phyloP scores from a whole-genome alignment of 345 rosid species.

The Citrus mangshanensis region DNA sequence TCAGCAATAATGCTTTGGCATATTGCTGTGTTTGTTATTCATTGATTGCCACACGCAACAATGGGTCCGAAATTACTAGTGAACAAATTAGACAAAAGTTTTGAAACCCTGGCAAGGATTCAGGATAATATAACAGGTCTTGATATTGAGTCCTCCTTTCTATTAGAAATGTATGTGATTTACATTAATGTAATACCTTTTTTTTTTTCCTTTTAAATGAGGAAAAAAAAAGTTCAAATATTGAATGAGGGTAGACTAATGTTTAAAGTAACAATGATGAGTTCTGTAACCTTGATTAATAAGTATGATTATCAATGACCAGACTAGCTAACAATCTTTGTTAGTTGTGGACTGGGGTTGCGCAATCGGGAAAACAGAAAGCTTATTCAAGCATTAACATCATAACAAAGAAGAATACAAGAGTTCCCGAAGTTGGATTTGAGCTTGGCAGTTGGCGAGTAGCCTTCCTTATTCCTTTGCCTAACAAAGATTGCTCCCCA shows the following conservation, averaged over 20 bases:
- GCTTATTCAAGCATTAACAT: not conserved
- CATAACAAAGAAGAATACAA: not conserved
- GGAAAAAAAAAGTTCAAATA: not conserved
- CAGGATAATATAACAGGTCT: not conserved
- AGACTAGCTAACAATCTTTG: not conserved
- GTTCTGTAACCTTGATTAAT: slow-evolving; percentile 14
- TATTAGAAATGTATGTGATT: not conserved
- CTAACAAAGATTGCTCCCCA: not conserved
- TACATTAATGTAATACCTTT: not conserved
- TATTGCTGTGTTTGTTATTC: not conserved
- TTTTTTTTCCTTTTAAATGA: not conserved
- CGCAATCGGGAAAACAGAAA: slow-evolving; percentile 9
- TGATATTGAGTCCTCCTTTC: not conserved
- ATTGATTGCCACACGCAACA: no score
- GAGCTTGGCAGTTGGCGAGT: slow-evolving; percentile 5
- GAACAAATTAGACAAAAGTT: not conserved
- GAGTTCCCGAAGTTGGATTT: not conserved
- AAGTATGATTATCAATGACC: slow-evolving; percentile 20
- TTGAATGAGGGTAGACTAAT: slow-evolving; percentile 6
- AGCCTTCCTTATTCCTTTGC: slow-evolving; percentile 19
- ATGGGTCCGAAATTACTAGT: not conserved
- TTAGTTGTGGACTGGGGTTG: slow-evolving; percentile 11
- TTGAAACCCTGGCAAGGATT: not conserved
- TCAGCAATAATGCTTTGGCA: slow-evolving; percentile 16
- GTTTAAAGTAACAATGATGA: not conserved